Conservation (phyloP, 768 basidiomycete species). For the Rhodosporidiobolus sp. region DNA sequence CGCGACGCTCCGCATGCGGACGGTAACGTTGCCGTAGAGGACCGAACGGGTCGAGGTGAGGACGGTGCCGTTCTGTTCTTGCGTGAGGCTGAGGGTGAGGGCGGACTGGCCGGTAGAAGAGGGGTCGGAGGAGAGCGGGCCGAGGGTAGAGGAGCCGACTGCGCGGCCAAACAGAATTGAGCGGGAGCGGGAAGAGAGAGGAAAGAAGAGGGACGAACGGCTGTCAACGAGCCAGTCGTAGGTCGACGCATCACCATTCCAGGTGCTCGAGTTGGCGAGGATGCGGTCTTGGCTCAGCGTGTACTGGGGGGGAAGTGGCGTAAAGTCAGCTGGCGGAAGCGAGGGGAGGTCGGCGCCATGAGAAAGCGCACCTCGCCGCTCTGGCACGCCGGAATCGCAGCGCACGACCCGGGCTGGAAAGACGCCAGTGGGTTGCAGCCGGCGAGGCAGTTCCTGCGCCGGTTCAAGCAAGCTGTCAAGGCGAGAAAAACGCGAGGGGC, state of each 20-base stretch:
- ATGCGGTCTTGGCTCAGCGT: not conserved
- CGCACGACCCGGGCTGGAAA: conserved; percentile 14
- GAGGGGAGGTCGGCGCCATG: too few relatives aligned
- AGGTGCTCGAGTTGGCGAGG: conserved; percentile 10
- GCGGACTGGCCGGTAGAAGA: not conserved
- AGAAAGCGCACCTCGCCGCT: conserved; percentile 11
- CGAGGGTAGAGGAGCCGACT: conserved; percentile 14
- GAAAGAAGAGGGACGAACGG: not conserved
- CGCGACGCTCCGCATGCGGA: conserved; percentile 40
- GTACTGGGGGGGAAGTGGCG: conserved; percentile 5
- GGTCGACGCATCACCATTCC: conserved; percentile 29
- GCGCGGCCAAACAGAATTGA: not conserved
- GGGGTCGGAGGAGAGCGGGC: not conserved
- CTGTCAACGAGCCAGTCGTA: conserved; percentile 33
- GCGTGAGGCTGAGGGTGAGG: conserved; percentile 11
- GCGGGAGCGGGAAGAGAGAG: not conserved
- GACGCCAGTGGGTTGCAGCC: conserved; percentile 34
- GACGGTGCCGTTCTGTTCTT: conserved; percentile 43
- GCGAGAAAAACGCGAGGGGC: not conserved
- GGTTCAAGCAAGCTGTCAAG: not conserved
- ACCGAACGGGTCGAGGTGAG: conserved; percentile 47
- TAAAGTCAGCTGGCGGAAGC: too few relatives aligned
- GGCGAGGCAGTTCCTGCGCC: conserved; percentile 27
- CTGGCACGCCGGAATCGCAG: conserved; percentile 17
- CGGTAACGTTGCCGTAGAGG: conserved; percentile 46